Evolutionary conservation across 73 alveolate genomes (phyloP).

Genomic region (Symbiodinium natans): DNA sequence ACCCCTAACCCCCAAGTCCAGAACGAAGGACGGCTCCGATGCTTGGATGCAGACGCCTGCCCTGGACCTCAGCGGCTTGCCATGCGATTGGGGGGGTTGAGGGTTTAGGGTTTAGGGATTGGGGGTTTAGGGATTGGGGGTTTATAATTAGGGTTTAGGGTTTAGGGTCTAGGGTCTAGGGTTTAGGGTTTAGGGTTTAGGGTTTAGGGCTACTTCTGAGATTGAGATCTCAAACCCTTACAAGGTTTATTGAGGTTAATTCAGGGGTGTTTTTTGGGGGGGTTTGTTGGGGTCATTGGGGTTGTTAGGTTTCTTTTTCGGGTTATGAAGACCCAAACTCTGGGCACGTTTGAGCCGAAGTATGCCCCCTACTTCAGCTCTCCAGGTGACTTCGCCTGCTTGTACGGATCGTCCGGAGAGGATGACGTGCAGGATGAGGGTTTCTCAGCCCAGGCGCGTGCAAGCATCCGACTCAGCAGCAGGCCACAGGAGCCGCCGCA

Average conservation of each 20-base stretch:
- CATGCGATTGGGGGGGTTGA: neutral
- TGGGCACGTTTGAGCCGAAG: neutral
- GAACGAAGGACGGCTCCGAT: neutral
- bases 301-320: neutral
- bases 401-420: slow-evolving; percentile 26
- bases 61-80: neutral
- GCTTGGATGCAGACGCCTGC: slow-evolving; percentile 9
- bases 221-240: neutral
- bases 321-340: neutral
- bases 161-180: no score
- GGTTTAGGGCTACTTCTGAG: no score
- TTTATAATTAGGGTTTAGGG: neutral
- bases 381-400: slow-evolving; percentile 80
- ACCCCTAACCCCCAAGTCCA: no score
- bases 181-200: no score
- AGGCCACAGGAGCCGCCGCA: neutral
- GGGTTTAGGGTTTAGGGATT: no score
- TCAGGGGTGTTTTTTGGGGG: no score
- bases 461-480: no score
- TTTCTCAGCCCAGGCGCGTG: slow-evolving; percentile 41
- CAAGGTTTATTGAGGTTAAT: no score
- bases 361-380: neutral
- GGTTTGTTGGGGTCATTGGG: neutral
- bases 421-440: slow-evolving; percentile 61
- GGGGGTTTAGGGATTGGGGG: no score